phyloP scores from a whole-genome alignment of 2,329 filamentous ascomycete genomes.

The Trichophyton benhamiae region DNA sequence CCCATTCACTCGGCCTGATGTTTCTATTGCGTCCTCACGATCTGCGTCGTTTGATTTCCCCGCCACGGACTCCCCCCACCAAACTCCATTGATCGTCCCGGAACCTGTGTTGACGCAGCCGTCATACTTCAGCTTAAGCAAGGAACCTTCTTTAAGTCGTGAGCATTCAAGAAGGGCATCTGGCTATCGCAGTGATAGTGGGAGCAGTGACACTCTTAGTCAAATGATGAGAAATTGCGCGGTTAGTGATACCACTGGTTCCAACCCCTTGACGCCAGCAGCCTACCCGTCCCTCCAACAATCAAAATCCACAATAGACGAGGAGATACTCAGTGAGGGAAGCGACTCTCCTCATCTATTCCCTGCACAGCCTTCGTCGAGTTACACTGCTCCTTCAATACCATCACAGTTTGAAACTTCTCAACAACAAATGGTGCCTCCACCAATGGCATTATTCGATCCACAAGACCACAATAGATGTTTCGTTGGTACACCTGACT shows the following conservation, averaged over 20 bases:
- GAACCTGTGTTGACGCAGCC: slow-evolving; percentile 61
- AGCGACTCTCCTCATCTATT: slow-evolving; percentile 67
- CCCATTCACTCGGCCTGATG: slow-evolving; percentile 69
- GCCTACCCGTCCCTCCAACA: slow-evolving; percentile 15
- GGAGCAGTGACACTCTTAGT: slow-evolving; percentile 72
- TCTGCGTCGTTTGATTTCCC: slow-evolving; percentile 90
- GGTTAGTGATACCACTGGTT: slow-evolving; percentile 44
- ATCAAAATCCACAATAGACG: slow-evolving; percentile 43
- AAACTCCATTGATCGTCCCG: slow-evolving; percentile 78
- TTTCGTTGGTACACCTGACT: slow-evolving; percentile 95
- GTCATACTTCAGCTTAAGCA: slow-evolving; percentile 71
- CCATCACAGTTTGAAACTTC: slow-evolving; percentile 28
- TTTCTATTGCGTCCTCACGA: slow-evolving; percentile 76
- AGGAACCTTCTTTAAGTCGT: slow-evolving; percentile 31
- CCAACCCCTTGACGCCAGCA: slow-evolving; percentile 13
- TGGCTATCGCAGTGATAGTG: slow-evolving; percentile 80
- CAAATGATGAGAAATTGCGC: slow-evolving; percentile 73
- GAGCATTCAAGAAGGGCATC: slow-evolving; percentile 59
- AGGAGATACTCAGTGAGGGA: slow-evolving; percentile 58
- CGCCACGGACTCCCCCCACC: slow-evolving; percentile 62
- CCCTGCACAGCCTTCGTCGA: slow-evolving; percentile 48
- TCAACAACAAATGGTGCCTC: slow-evolving; percentile 67
- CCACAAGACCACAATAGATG: slow-evolving; percentile 84
- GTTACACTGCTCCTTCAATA: slow-evolving; percentile 31
- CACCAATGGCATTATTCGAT: slow-evolving; percentile 86